phyloP scores from a whole-genome alignment of 1,139 yeast genomes.

The Arxiozyma telluris region DNA sequence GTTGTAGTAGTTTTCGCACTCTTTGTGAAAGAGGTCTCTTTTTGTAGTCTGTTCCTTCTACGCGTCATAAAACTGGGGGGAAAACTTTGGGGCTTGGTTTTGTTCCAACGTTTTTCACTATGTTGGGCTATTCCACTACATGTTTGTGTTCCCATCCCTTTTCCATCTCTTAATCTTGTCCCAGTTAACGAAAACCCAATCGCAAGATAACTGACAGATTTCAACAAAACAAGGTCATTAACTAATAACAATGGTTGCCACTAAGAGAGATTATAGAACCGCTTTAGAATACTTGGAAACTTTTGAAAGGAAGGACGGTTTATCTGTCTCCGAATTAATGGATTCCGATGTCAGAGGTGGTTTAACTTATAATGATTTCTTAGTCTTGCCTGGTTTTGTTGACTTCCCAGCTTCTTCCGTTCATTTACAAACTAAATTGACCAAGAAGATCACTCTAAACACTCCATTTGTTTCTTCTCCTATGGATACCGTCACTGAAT shows the following conservation, averaged over 20 bases:
- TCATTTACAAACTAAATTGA: constrained; percentile 70
- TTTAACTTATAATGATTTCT: constrained; percentile 91
- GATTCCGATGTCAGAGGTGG: constrained; percentile 91
- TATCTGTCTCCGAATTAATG: constrained; percentile 75
- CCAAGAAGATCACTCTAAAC: constrained; percentile 84
- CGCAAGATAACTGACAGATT: neutral
- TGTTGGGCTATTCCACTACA: neutral
- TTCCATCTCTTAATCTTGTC: neutral
- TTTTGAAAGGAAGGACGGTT: constrained; percentile 73
- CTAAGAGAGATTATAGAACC: constrained; percentile 43
- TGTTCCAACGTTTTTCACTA: neutral
- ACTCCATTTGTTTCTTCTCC: constrained; percentile 97
- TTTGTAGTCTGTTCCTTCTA: neutral
- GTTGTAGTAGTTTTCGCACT: too few relatives aligned
- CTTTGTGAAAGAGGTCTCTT: too few relatives aligned
- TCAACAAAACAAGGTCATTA: constrained; percentile 1
- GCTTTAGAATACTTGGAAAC: constrained; percentile 61
- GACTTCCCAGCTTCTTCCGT: constrained; percentile 77
- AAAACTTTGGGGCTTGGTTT: neutral
- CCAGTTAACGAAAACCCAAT: constrained; percentile 1
- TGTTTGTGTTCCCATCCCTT: neutral
- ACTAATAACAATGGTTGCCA: constrained; percentile 11
- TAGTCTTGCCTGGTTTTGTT: constrained; percentile 91
- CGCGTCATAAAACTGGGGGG: neutral
- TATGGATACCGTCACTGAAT: constrained; percentile 98